These are phyloP conservation scores for Stagonosporopsis cucurbitacearum DNA, from an alignment of 2,329 filamentous ascomycete genomes.

Conservation along the genomic window DNA sequence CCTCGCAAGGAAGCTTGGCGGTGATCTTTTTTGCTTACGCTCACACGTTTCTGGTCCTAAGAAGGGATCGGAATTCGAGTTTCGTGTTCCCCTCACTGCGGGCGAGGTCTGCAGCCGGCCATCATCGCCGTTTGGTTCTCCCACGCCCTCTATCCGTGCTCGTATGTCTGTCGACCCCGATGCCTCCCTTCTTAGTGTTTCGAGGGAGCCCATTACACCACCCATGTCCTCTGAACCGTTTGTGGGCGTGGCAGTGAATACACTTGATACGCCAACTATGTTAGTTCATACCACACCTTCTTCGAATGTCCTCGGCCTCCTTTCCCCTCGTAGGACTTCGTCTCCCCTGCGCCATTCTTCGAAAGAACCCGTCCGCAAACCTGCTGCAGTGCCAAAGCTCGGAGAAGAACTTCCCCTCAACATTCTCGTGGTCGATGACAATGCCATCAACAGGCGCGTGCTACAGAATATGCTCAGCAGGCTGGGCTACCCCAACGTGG, in stretches of 20 bases:
- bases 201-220: constrained; percentile 37
- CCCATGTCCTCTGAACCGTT: constrained; percentile 35
- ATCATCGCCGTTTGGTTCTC: constrained; percentile 57
- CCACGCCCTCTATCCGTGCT: constrained; percentile 47
- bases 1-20: constrained; percentile 70
- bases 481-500: constrained; percentile 68
- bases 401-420: constrained; percentile 69
- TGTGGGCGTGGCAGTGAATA: constrained; percentile 16
- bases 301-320: constrained; percentile 25
- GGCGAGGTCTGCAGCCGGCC: constrained; percentile 59
- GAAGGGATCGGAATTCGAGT: constrained; percentile 72
- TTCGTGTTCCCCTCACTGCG: constrained; percentile 67
- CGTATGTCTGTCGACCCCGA: constrained; percentile 42
- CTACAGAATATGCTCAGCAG: constrained; percentile 71
- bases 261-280: constrained; percentile 19
- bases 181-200: constrained; percentile 22
- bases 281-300: constrained; percentile 18
- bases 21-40: constrained; percentile 68
- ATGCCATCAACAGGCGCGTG: constrained; percentile 72
- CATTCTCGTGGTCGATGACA: constrained; percentile 75
- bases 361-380: constrained; percentile 35
- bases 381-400: constrained; percentile 41
- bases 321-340: constrained; percentile 38
- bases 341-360: constrained; percentile 37
- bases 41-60: constrained; percentile 67